Percentiles rank a stretch among this genome's conserved stretches.
Conservation (phyloP, 1,284 basidiomycete species). For the Moesziomyces globuligerus region DNA sequence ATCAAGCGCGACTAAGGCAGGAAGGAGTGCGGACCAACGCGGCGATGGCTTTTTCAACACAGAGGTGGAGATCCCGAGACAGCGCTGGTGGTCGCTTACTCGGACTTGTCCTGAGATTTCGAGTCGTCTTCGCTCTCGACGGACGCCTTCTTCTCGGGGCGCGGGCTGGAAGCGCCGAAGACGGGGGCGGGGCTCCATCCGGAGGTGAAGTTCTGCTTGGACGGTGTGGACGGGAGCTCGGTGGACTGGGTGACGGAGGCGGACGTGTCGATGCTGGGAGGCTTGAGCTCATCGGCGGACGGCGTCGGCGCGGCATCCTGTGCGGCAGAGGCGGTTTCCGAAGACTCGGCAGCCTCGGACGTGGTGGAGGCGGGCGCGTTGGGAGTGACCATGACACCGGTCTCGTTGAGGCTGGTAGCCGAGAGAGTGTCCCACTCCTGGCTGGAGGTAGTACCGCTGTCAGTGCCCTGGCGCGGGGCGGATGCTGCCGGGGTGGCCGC, state of each 20-base stretch:
- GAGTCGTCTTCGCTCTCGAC: constrained; percentile 9
- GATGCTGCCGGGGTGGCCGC: constrained; percentile 10
- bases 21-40: too few relatives aligned
- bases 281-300: constrained; percentile 22
- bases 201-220: constrained; percentile 34
- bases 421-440: constrained; percentile 58
- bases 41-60: not conserved
- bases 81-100: not conserved
- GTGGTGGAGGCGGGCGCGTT: constrained; percentile 19
- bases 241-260: constrained; percentile 5
- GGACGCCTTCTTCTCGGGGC: constrained; percentile 21
- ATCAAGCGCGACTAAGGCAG: too few relatives aligned
- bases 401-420: constrained; percentile 44
- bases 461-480: constrained; percentile 23
- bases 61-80: too few relatives aligned
- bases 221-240: constrained; percentile 15
- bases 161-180: constrained; percentile 30
- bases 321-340: constrained; percentile 10
- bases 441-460: constrained; percentile 55
- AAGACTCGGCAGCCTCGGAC: constrained; percentile 14
- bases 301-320: constrained; percentile 1
- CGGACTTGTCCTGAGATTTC: constrained; percentile 6
- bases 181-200: constrained; percentile 37
- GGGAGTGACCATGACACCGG: constrained; percentile 40
- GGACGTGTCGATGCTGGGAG: constrained; percentile 30